Evolutionary conservation across 768 basidiomycete genomes (phyloP).

Genomic region (Macrocybe gigantea): DNA sequence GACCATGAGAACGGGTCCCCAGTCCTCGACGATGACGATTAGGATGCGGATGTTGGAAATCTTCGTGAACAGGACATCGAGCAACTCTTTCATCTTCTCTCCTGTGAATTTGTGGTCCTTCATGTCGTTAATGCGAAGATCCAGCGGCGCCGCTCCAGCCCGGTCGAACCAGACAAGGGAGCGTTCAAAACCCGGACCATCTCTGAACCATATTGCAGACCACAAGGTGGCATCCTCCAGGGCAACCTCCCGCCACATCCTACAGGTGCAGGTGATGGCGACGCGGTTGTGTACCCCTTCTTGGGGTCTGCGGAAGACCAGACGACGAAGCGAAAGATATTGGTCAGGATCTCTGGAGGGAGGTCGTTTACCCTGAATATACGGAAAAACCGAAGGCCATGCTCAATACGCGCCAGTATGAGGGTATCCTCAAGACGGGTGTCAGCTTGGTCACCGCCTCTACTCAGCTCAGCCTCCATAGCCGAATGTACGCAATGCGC

Average conservation of each 20-base stretch:
- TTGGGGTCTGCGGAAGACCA: slow-evolving; percentile 41
- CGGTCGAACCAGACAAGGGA: slow-evolving; percentile 55
- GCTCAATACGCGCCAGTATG: slow-evolving; percentile 27
- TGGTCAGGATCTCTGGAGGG: slow-evolving; percentile 58
- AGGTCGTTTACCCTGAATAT: slow-evolving; percentile 57
- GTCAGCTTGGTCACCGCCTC: not conserved
- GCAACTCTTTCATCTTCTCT: slow-evolving; percentile 38
- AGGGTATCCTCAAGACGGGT: slow-evolving; percentile 21
- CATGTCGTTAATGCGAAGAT: slow-evolving; percentile 53
- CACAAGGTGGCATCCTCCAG: slow-evolving; percentile 47
- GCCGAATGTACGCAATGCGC: slow-evolving; percentile 10
- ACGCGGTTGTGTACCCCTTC: slow-evolving; percentile 35
- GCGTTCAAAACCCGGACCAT: slow-evolving; percentile 40
- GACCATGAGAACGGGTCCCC: slow-evolving; percentile 46
- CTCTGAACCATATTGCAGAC: slow-evolving; percentile 63
- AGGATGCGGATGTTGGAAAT: slow-evolving; percentile 55
- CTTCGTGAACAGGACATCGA: slow-evolving; percentile 46
- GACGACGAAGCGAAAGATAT: slow-evolving; percentile 55
- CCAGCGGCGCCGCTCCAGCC: slow-evolving; percentile 47
- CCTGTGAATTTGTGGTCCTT: slow-evolving; percentile 28
- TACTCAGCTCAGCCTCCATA: slow-evolving; percentile 7
- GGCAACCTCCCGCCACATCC: slow-evolving; percentile 45
- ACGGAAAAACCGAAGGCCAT: slow-evolving; percentile 22
- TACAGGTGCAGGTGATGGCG: slow-evolving; percentile 54
- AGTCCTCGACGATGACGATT: slow-evolving; percentile 49